Evolutionary conservation across 1,139 yeast species (phyloP).

Genomic region (Citeromyces hawaiiensis): DNA sequence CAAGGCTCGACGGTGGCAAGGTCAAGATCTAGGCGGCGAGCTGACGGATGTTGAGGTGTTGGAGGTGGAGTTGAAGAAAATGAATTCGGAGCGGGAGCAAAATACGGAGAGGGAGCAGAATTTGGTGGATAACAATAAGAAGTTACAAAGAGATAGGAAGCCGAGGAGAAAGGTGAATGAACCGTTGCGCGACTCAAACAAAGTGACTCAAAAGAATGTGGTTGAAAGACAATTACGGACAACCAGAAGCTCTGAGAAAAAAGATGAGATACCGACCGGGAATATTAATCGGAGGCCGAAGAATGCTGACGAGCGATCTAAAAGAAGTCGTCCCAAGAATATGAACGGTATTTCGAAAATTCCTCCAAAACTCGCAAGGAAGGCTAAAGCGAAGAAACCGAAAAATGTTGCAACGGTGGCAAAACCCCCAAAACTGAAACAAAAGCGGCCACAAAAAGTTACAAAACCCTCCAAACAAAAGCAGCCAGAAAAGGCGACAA

Average conservation of each 20-base stretch:
- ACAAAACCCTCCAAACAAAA: neutral
- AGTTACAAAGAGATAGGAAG: too few species aligned
- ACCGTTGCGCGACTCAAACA: neutral
- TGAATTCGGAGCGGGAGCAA: neutral
- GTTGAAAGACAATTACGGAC: neutral
- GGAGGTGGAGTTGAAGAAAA: neutral
- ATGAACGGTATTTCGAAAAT: neutral
- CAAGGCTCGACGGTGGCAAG: constrained; percentile 6
- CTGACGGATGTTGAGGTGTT: constrained; percentile 5
- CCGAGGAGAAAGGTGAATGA: too few species aligned
- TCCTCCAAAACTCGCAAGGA: too few species aligned
- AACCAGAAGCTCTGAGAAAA: neutral
- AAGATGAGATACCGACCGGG: neutral
- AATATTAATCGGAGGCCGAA: neutral
- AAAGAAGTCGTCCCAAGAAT: neutral
- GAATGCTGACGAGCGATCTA: neutral
- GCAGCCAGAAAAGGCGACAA: neutral
- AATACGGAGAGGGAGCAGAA: too few species aligned
- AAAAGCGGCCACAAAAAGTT: neutral
- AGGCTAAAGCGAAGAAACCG: neutral
- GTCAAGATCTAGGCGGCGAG: constrained; percentile 3
- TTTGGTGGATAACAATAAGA: too few species aligned
- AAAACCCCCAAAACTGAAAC: neutral
- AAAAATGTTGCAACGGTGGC: neutral
- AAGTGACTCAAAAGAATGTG: neutral